These are phyloP conservation scores for Takakia lepidozioides DNA, from an alignment of 225 moss, liverwort and hornwort species.

Conservation along the genomic window DNA sequence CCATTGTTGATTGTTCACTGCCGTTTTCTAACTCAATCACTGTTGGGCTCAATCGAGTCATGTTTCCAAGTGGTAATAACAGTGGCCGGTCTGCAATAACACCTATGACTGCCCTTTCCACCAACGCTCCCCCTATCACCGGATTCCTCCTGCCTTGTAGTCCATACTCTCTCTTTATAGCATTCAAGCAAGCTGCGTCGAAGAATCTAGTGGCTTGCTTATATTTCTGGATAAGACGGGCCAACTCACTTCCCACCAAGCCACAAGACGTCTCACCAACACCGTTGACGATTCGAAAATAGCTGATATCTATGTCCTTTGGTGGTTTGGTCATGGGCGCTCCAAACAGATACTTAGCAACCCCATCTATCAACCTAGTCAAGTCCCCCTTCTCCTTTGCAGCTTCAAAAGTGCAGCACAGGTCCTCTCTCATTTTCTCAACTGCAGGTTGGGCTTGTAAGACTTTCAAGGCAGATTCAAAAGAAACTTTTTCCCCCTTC, in stretches of 20 bases:
- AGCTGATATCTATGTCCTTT: conserved; percentile 26
- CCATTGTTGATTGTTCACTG: conserved; percentile 4
- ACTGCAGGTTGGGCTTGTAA: conserved; percentile 24
- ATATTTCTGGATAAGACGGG: conserved; percentile 23
- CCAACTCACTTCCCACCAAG: conserved; percentile 27
- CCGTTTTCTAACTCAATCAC: conserved; percentile 19
- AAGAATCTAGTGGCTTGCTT: conserved; percentile 26
- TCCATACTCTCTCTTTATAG: conserved; percentile 32
- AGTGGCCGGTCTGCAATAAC: conserved; percentile 15
- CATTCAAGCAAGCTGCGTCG: conserved; percentile 33
- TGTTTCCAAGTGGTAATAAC: conserved; percentile 24
- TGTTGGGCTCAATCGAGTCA: conserved; percentile 15
- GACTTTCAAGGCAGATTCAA: conserved; percentile 40
- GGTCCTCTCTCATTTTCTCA: conserved; percentile 39
- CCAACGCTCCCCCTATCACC: conserved; percentile 28
- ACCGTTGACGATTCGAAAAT: conserved; percentile 33
- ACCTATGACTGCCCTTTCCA: conserved; percentile 33
- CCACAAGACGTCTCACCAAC: conserved; percentile 34
- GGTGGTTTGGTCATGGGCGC: conserved; percentile 32
- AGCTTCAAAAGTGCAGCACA: conserved; percentile 22
- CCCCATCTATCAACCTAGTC: conserved; percentile 26
- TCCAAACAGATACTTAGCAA: conserved; percentile 37
- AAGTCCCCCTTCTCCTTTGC: conserved; percentile 21
- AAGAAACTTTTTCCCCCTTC: conserved; percentile 35
- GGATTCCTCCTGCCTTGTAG: conserved; percentile 13